Conservation (phyloP, 2,329 filamentous ascomycete species). For the Grosmannia penicillata region DNA sequence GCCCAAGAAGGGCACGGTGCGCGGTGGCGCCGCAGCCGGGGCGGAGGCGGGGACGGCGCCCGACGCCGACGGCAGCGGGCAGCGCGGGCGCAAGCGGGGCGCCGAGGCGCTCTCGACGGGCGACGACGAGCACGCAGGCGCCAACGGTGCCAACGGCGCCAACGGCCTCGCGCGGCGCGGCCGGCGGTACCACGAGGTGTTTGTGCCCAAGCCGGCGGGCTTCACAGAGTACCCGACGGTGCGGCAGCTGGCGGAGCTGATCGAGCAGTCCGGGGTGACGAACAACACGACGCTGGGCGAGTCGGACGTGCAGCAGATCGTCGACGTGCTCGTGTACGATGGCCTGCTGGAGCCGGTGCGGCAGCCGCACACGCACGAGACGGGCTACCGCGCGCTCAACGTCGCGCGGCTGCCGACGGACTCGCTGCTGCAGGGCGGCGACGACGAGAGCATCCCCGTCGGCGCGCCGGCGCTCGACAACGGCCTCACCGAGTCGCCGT, state of each 20-base stretch:
- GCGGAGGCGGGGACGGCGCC: background rate
- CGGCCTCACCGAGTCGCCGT: constrained; percentile 77
- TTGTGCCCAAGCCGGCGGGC: constrained; percentile 43
- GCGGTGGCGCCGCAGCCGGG: constrained; percentile 10
- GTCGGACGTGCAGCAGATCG: constrained; percentile 67
- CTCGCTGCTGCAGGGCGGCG: constrained; percentile 16
- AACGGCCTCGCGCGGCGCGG: constrained; percentile 3
- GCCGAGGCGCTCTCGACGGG: constrained; percentile 29
- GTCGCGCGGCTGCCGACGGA: constrained; percentile 26
- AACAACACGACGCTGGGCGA: constrained; percentile 57
- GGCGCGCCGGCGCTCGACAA: constrained; percentile 38
- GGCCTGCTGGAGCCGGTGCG: constrained; percentile 55
- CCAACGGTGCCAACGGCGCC: background rate
- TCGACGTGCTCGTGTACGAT: constrained; percentile 83
- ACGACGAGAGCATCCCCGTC: constrained; percentile 11
- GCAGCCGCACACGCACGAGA: constrained; percentile 28
- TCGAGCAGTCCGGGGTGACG: constrained; percentile 55
- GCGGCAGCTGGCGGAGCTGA: constrained; percentile 57
- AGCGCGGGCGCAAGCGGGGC: constrained; percentile 30
- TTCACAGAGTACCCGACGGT: constrained; percentile 72
- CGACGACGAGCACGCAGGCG: constrained; percentile 4
- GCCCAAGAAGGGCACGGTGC: constrained; percentile 29
- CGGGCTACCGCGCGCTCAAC: constrained; percentile 37
- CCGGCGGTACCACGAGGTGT: constrained; percentile 19
- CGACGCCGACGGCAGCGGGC: background rate